Base-by-base conservation (phyloP, 2,329 filamentous ascomycete genomes). In the Trichoderma koningiopsis region DNA sequence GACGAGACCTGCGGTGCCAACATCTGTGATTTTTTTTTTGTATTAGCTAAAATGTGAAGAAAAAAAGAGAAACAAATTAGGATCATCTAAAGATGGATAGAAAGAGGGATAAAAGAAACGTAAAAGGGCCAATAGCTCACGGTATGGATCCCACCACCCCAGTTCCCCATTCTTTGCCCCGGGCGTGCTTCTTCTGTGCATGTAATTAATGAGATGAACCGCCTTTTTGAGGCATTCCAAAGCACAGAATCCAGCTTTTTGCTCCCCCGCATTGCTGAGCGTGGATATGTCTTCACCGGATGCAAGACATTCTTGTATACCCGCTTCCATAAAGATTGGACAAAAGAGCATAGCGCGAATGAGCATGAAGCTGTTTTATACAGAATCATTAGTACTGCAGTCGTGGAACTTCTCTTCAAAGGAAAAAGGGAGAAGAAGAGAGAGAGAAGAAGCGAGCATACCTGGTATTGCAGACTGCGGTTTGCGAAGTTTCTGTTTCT, bases 121-220 rank as follows among this genome's bases (percentile, higher is more conserved):
- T n/a, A 43, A 19, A 19, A 43, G 6, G 19, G 40, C 4, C 7
- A 43, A 43, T 55, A 13, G 10, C 61, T 56, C 27, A 64, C 61
- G 61, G 49, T 64, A 64, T n/a, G 61, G 61, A 31, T 52, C 29
- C 61, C 61, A 56, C 69, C 80, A 80, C 79, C 79, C 81, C 79
- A 78, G 80, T 4, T 75, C 72, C 27, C 77, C 77, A 3, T 75
- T 75, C 1, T 72, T 27, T 13, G 33, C 49, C 0, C 75, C 70
- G 0, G 75, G 76, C 49, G 68, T 62, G 16, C 16, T 55, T 55
- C 19, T 40, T 19, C 19, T 24, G 47, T 77, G 76, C 4, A 75
- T 79, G 14, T 75, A 69, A 37, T 78, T 69, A 1, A 80, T 71
- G 6, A 78, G 72, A 0, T 72, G 71, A 2, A 80, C 73, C 0